phyloP scores from a whole-genome alignment of 371 early-diverging fungal species.

The Batkoa obscura region DNA sequence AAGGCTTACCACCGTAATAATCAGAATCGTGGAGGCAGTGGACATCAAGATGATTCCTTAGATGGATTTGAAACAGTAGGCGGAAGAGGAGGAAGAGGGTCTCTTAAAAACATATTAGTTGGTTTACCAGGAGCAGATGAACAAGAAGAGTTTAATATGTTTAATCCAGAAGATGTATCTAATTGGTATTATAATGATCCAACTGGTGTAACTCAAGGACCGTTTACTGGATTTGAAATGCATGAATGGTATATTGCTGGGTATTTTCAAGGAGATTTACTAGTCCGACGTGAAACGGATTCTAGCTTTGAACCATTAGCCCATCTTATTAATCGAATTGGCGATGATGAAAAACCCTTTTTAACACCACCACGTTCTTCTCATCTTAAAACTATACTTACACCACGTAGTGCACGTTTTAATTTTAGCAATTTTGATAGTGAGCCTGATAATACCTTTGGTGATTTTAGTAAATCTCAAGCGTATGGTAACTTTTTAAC shows the following conservation, averaged over 20 bases:
- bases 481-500: no score
- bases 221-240: conserved; percentile 63
- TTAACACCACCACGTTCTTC: conserved; percentile 17
- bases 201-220: conserved; percentile 31
- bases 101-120: background rate
- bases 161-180: background rate
- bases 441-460: conserved; percentile 7
- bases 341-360: conserved; percentile 43
- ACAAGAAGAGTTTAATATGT: background rate
- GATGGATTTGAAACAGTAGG: background rate
- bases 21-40: background rate
- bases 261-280: conserved; percentile 46
- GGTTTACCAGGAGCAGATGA: background rate
- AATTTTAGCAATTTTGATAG: conserved; percentile 9
- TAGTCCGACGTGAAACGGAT: conserved; percentile 53
- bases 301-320: conserved; percentile 43
- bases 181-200: conserved; percentile 32
- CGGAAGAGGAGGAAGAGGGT: background rate
- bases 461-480: background rate
- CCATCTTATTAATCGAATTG: conserved; percentile 30
- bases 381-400: conserved; percentile 5
- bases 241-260: conserved; percentile 72
- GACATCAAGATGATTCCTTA: background rate
- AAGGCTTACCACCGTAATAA: background rate
- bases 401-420: conserved; percentile 1